A percentile compares a stretch with the other conserved stretches of the same genome.
These are phyloP conservation scores for Colletotrichum sp. DNA, from an alignment of 2,329 filamentous ascomycete genomes.

Conservation along the genomic window DNA sequence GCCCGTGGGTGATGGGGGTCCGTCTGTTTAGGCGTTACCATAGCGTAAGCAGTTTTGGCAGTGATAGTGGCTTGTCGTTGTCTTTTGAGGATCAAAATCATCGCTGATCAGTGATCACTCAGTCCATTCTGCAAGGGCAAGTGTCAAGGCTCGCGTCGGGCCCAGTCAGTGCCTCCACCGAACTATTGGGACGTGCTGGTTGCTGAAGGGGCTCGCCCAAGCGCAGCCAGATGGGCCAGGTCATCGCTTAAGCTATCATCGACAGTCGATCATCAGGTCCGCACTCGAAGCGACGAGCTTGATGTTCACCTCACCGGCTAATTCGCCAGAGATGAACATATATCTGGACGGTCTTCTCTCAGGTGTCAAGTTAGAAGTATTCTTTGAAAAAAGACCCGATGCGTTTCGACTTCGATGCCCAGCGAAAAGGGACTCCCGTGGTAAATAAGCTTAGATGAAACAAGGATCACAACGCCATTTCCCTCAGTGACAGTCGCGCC, in stretches of 20 bases:
- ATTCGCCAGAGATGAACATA: neutral
- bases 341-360: neutral
- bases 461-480: constrained; percentile 4
- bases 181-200: constrained; percentile 18
- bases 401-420: neutral
- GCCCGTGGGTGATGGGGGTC: neutral
- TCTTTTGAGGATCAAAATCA: neutral
- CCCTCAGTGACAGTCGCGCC: neutral
- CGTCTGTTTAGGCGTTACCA: neutral
- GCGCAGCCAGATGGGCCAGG: neutral
- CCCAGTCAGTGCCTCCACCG: constrained; percentile 12
- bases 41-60: neutral
- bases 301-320: neutral
- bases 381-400: neutral
- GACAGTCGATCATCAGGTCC: neutral
- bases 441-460: constrained; percentile 17
- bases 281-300: neutral
- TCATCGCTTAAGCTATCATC: constrained; percentile 1
- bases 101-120: neutral
- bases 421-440: neutral
- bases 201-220: neutral
- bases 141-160: neutral
- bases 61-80: neutral
- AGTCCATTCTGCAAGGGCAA: constrained; percentile 1
- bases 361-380: neutral